These are phyloP conservation scores for Trametes versicolor DNA, from an alignment of 1,284 basidiomycete genomes.

Conservation along the genomic window DNA sequence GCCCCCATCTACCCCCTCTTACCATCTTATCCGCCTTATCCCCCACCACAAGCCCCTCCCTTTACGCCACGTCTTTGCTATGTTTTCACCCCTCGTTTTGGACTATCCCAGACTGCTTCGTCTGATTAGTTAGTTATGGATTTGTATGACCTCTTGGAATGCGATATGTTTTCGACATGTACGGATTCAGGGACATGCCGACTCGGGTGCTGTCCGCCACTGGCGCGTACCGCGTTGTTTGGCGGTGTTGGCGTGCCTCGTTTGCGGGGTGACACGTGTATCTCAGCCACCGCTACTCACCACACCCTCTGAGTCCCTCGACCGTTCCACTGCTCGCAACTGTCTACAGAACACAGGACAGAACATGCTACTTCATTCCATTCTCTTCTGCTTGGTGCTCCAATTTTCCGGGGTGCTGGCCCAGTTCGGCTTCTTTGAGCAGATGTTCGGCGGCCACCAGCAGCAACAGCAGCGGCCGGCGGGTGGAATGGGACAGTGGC, in stretches of 20 bases:
- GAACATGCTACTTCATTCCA: slow-evolving; percentile 23
- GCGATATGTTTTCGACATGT: slow-evolving; percentile 23
- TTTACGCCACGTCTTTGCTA: background rate
- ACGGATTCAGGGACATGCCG: background rate
- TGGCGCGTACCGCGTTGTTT: slow-evolving; percentile 28
- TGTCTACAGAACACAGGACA: background rate
- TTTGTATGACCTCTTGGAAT: slow-evolving; percentile 26
- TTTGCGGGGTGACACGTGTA: slow-evolving; percentile 22
- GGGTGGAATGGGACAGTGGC: slow-evolving; percentile 57
- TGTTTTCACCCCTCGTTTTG: slow-evolving; percentile 9
- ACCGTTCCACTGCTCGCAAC: background rate
- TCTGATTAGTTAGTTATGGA: slow-evolving; percentile 20
- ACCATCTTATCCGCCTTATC: background rate
- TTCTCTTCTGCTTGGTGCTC: slow-evolving; percentile 23
- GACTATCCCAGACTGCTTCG: background rate
- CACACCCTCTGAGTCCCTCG: background rate
- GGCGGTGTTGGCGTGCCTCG: slow-evolving; percentile 26
- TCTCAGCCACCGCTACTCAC: slow-evolving; percentile 3
- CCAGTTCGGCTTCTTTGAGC: slow-evolving; percentile 72
- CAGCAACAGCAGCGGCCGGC: slow-evolving; percentile 45
- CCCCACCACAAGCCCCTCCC: slow-evolving; percentile 5
- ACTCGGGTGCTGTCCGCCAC: background rate
- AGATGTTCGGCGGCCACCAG: slow-evolving; percentile 66
- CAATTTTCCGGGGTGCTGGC: slow-evolving; percentile 41
- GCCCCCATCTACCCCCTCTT: slow-evolving; percentile 1